These are phyloP conservation scores for Psilocybe cyanescens DNA, from an alignment of 768 basidiomycete species.

Conservation along the genomic window DNA sequence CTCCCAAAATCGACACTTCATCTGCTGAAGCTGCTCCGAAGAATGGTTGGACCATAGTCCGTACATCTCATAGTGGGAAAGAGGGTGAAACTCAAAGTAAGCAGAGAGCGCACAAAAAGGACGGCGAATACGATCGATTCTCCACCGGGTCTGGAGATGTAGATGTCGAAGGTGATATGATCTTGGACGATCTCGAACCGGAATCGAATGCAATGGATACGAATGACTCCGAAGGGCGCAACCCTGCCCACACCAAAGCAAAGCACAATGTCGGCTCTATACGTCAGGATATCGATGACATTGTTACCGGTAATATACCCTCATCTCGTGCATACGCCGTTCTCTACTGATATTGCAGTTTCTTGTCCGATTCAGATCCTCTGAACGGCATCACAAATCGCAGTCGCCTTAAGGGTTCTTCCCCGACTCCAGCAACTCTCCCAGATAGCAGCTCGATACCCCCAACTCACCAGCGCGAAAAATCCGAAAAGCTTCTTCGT, in stretches of 20 bases:
- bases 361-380: slow-evolving; percentile 49
- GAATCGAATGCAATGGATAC: slow-evolving; percentile 41
- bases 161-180: slow-evolving; percentile 79
- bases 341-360: slow-evolving; percentile 24
- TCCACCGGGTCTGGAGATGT: slow-evolving; percentile 45
- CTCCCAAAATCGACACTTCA: slow-evolving; percentile 49
- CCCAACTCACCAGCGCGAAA: slow-evolving; percentile 39
- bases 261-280: slow-evolving; percentile 53
- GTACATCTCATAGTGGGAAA: slow-evolving; percentile 35
- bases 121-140: slow-evolving; percentile 23
- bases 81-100: slow-evolving; percentile 20
- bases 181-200: slow-evolving; percentile 75
- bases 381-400: slow-evolving; percentile 56
- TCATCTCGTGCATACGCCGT: slow-evolving; percentile 12
- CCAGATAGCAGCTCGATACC: slow-evolving; percentile 25
- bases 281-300: slow-evolving; percentile 70
- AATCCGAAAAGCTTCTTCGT: slow-evolving; percentile 64
- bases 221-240: slow-evolving; percentile 25
- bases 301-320: slow-evolving; percentile 69
- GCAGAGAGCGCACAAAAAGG: slow-evolving; percentile 19
- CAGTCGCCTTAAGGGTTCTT: slow-evolving; percentile 38
- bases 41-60: slow-evolving; percentile 81
- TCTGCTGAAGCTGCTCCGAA: slow-evolving; percentile 41
- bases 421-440: slow-evolving; percentile 29
- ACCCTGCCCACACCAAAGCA: slow-evolving; percentile 37